Percentiles rank a stretch among this genome's conserved stretches.
Evolutionary conservation across 306 rosid genomes (phyloP).

Genomic region (Trifolium pratense): DNA sequence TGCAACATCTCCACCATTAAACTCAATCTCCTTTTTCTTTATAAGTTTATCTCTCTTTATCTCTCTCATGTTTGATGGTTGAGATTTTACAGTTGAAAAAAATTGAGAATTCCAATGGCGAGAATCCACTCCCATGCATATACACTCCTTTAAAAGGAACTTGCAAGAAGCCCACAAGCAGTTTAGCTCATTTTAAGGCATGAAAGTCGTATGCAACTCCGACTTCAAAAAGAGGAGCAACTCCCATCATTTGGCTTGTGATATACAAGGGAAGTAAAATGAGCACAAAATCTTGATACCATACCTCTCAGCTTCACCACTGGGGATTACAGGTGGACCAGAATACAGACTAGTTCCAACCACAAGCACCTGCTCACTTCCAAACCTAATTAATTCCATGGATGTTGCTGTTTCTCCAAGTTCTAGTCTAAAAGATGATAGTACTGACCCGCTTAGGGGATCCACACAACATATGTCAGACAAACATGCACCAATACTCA

Average conservation of each 20-base stretch:
- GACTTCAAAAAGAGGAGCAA: slow-evolving; percentile 25
- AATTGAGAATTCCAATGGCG: background rate
- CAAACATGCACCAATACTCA: slow-evolving; percentile 61
- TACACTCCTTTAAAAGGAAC: slow-evolving; percentile 34
- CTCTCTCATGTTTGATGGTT: background rate
- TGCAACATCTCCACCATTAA: background rate
- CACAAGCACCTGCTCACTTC: slow-evolving; percentile 84
- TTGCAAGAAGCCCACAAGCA: slow-evolving; percentile 33
- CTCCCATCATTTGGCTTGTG: slow-evolving; percentile 35
- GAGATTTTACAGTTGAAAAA: background rate
- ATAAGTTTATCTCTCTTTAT: background rate
- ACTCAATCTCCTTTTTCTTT: background rate
- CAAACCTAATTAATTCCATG: slow-evolving; percentile 79
- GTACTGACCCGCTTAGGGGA: slow-evolving; percentile 78
- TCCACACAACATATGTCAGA: slow-evolving; percentile 91
- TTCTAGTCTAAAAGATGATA: slow-evolving; percentile 79
- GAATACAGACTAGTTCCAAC: slow-evolving; percentile 86
- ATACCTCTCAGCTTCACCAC: slow-evolving; percentile 92
- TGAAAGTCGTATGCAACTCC: slow-evolving; percentile 23
- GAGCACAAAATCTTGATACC: slow-evolving; percentile 36
- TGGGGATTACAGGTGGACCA: slow-evolving; percentile 79
- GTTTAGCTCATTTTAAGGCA: slow-evolving; percentile 32
- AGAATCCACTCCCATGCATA: background rate
- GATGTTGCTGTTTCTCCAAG: slow-evolving; percentile 88
- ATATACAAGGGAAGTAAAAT: slow-evolving; percentile 13